phyloP scores from a whole-genome alignment of 176 grass and related monocot species.

The Avena insularis region DNA sequence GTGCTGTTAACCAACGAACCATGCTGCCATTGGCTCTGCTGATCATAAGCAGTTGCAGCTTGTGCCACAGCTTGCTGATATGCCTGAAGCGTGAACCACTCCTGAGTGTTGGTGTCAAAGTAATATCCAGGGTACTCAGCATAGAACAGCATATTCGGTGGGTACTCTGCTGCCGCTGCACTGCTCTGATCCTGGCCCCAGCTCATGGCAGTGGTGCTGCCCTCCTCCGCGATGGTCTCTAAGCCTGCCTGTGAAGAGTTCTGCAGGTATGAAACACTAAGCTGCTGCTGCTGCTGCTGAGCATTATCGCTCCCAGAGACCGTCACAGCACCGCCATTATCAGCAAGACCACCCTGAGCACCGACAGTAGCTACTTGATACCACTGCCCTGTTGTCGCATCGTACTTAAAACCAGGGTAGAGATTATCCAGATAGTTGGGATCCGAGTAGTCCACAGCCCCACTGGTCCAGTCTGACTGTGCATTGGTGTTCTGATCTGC shows the following conservation, averaged over 20 bases:
- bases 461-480: constrained; percentile 1
- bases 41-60: constrained; percentile 32
- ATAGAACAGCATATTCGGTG: constrained; percentile 86
- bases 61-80: constrained; percentile 56
- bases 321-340: constrained; percentile 13
- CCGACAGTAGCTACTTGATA: constrained; percentile 61
- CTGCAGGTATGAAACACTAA: constrained; percentile 53
- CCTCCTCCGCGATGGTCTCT: constrained; percentile 80
- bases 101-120: constrained; percentile 76
- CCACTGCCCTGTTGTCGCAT: constrained; percentile 61
- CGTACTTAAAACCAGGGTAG: constrained; percentile 89
- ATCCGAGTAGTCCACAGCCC: constrained; percentile 42
- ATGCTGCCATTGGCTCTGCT: constrained; percentile 42
- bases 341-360: constrained; percentile 28
- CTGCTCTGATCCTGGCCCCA: constrained; percentile 49
- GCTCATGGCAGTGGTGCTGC: constrained; percentile 12
- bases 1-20: constrained; percentile 48
- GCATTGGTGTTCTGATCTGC: constrained; percentile 33
- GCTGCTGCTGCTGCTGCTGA: constrained; percentile 47
- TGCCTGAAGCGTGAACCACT: constrained; percentile 72
- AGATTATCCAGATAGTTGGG: constrained; percentile 67
- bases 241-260: constrained; percentile 55
- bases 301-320: constrained; percentile 21
- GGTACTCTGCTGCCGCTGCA: constrained; percentile 54
- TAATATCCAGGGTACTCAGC: constrained; percentile 88